These are phyloP conservation scores for Diplocarpon mali DNA, from an alignment of 2,329 filamentous ascomycete species.

Conservation along the genomic window DNA sequence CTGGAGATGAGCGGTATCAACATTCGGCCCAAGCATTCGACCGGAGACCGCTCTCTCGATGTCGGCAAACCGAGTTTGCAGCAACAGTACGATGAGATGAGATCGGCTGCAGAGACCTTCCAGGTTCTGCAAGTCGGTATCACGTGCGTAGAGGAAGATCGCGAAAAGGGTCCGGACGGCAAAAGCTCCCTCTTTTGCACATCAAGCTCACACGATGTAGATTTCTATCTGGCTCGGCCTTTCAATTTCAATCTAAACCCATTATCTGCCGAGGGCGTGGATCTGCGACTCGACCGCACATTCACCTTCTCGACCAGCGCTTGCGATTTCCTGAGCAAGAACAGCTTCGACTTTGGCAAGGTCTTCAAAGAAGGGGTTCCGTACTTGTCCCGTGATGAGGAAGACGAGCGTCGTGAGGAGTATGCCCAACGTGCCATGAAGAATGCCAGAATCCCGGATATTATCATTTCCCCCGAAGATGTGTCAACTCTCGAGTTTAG, in stretches of 20 bases:
- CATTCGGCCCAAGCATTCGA: slow-evolving; percentile 27
- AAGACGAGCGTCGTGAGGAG: slow-evolving; percentile 33
- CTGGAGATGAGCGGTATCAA: slow-evolving; percentile 55
- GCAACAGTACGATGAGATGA: slow-evolving; percentile 49
- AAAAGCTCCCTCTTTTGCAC: neutral
- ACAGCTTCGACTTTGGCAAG: slow-evolving; percentile 46
- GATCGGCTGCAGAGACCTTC: slow-evolving; percentile 48
- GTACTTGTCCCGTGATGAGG: slow-evolving; percentile 51
- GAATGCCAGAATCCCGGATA: slow-evolving; percentile 17
- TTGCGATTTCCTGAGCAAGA: slow-evolving; percentile 46
- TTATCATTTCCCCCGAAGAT: slow-evolving; percentile 19
- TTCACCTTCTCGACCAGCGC: slow-evolving; percentile 38
- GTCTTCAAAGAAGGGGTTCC: slow-evolving; percentile 46
- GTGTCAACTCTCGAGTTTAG: slow-evolving; percentile 19
- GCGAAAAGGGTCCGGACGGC: slow-evolving; percentile 33
- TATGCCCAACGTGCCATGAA: slow-evolving; percentile 22
- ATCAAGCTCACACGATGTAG: slow-evolving; percentile 24
- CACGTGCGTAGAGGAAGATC: slow-evolving; percentile 50
- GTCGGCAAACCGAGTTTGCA: slow-evolving; percentile 41
- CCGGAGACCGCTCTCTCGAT: slow-evolving; percentile 25
- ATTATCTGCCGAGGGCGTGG: slow-evolving; percentile 33
- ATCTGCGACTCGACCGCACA: slow-evolving; percentile 46
- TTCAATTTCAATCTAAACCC: slow-evolving; percentile 56
- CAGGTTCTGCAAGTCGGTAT: slow-evolving; percentile 57
- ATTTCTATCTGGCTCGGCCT: slow-evolving; percentile 44